Conservation (phyloP, 768 basidiomycete species). For the Tricholomella constricta region DNA sequence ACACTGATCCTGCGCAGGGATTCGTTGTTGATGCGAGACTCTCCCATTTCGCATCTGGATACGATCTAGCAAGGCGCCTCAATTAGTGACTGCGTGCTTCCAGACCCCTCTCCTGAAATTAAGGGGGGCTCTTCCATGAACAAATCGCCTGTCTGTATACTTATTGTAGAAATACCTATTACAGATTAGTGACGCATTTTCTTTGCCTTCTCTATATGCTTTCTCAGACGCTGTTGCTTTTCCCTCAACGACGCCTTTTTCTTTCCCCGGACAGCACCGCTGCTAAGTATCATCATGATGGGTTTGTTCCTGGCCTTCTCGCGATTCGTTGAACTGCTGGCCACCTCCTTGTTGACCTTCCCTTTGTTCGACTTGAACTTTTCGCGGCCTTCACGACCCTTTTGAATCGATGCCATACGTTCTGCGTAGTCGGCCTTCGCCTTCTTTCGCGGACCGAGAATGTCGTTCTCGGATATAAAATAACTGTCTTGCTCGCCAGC, state of each 20-base stretch:
- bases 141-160: neutral
- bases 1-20: conserved; percentile 37
- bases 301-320: conserved; percentile 95
- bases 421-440: conserved; percentile 92
- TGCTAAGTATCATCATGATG: conserved; percentile 89
- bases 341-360: conserved; percentile 82
- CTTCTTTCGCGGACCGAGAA: conserved; percentile 93
- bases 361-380: conserved; percentile 90
- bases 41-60: conserved; percentile 74
- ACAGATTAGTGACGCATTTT: conserved; percentile 38
- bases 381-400: conserved; percentile 92
- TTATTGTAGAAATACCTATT: neutral
- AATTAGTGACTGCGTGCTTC: conserved; percentile 2
- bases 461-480: conserved; percentile 89
- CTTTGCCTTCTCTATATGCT: conserved; percentile 74
- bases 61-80: conserved; percentile 51
- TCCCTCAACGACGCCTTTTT: conserved; percentile 81
- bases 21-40: conserved; percentile 77
- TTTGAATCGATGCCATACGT: conserved; percentile 87
- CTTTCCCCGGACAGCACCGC: conserved; percentile 75
- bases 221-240: conserved; percentile 77
- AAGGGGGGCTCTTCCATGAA: neutral
- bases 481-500: conserved; percentile 47
- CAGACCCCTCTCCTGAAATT: neutral
- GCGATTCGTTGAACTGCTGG: conserved; percentile 87